phyloP scores from a whole-genome alignment of 768 basidiomycete genomes.

The Suillus cothurnatus region DNA sequence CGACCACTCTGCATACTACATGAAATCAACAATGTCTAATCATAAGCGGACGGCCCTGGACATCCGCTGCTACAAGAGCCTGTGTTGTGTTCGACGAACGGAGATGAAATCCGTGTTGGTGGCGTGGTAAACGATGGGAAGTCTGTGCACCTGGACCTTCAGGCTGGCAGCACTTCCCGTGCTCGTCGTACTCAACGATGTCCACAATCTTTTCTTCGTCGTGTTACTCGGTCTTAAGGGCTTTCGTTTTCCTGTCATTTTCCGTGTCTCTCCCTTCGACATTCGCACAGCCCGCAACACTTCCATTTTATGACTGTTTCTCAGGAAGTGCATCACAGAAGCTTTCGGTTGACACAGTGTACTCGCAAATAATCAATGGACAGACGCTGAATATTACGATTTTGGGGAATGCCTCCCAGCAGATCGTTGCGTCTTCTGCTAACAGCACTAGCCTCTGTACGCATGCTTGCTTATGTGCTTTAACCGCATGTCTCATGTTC shows the following conservation, averaged over 20 bases:
- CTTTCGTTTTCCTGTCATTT: conserved; percentile 14
- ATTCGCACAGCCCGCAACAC: conserved; percentile 58
- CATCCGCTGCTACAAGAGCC: not conserved
- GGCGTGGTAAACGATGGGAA: conserved; percentile 27
- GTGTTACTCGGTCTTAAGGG: conserved; percentile 5
- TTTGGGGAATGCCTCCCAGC: conserved; percentile 60
- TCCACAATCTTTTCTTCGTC: conserved; percentile 14
- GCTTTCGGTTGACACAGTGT: conserved; percentile 68
- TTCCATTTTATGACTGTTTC: conserved; percentile 74
- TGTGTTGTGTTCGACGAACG: not conserved
- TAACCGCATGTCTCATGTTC: conserved; percentile 15
- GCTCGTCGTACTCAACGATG: conserved; percentile 28
- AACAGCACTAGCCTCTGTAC: conserved; percentile 66
- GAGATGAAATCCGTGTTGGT: conserved; percentile 15
- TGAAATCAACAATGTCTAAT: not conserved
- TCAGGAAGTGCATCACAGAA: conserved; percentile 53
- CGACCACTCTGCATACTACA: not conserved
- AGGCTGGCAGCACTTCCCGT: conserved; percentile 7
- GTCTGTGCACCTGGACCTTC: not conserved
- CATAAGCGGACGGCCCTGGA: not conserved
- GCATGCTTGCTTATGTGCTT: conserved; percentile 22
- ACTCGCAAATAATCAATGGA: conserved; percentile 64
- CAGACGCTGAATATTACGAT: conserved; percentile 69
- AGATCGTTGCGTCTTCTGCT: conserved; percentile 62
- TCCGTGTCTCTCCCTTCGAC: conserved; percentile 27